Evolutionary conservation across 345 rosid species (phyloP).

Genomic region (Moricandia arvensis): DNA sequence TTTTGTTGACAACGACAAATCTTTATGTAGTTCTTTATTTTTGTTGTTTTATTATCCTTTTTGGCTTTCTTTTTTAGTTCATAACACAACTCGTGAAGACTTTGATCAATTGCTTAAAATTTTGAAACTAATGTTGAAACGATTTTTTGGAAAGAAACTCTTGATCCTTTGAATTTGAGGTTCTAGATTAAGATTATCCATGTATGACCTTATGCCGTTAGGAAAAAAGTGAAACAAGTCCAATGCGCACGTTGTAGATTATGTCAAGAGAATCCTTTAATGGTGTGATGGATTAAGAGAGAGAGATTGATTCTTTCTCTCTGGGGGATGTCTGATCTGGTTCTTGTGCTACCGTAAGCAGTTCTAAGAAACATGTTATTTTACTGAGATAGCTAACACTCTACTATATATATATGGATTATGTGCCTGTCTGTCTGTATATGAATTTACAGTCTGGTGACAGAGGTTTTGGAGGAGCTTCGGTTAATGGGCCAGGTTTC

Average conservation of each 20-base stretch:
- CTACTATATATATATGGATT: no score
- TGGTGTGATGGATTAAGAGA: not conserved
- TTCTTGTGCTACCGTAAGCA: not conserved
- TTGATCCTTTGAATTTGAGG: not conserved
- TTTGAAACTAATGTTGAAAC: not conserved
- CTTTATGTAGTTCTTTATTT: not conserved
- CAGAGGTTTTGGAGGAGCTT: not conserved
- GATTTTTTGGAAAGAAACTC: not conserved
- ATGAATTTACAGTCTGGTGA: not conserved
- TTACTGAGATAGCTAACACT: no score
- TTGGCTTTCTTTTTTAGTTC: not conserved
- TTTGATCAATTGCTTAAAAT: not conserved
- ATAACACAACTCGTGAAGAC: not conserved
- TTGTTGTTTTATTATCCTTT: not conserved
- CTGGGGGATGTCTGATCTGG: not conserved
- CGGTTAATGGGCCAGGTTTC: not conserved
- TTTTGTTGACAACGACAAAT: slow-evolving; percentile 6
- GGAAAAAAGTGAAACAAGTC: not conserved
- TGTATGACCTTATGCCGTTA: not conserved
- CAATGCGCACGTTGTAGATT: not conserved
- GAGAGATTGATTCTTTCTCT: not conserved
- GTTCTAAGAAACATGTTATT: not conserved
- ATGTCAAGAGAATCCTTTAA: not conserved
- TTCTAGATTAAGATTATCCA: not conserved
- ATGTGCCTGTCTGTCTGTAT: no score